A percentile compares a stretch with the other conserved stretches of the same genome.
Conservation (phyloP, 352 stramenopile genomes). For the Thalassiosira delicatula region DNA sequence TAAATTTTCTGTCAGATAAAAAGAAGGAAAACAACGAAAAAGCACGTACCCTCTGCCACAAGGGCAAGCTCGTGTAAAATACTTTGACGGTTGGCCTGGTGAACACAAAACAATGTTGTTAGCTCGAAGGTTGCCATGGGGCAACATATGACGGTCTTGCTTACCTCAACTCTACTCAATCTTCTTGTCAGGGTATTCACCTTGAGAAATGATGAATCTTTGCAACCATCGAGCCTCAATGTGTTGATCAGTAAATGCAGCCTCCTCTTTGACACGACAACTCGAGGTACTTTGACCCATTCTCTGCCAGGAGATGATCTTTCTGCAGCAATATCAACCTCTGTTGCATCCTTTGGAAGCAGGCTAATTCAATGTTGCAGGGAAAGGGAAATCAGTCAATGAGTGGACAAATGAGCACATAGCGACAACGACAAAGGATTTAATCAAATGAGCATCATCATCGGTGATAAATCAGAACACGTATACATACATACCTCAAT, state of each 20-base stretch:
- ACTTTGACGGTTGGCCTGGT: slow-evolving; percentile 69
- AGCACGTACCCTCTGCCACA: slow-evolving; percentile 67
- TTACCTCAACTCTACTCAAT: slow-evolving; percentile 77
- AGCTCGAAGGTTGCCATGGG: neutral
- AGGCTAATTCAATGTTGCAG: slow-evolving; percentile 60
- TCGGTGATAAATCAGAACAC: neutral
- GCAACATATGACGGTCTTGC: neutral
- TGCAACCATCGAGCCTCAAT: slow-evolving; percentile 79
- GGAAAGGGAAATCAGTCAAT: neutral
- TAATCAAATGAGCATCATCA: no score
- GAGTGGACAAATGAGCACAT: neutral
- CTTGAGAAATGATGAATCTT: slow-evolving; percentile 81
- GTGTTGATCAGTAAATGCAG: slow-evolving; percentile 81
- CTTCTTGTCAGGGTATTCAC: slow-evolving; percentile 79
- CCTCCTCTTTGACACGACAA: slow-evolving; percentile 73
- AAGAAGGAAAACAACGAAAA: neutral
- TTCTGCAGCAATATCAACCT: slow-evolving; percentile 67
- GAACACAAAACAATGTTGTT: neutral
- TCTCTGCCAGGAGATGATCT: slow-evolving; percentile 68
- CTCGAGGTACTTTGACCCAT: slow-evolving; percentile 78
- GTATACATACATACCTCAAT: slow-evolving; percentile 15
- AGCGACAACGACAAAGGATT: no score
- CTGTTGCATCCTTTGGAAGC: slow-evolving; percentile 79
- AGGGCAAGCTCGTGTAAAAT: slow-evolving; percentile 80
- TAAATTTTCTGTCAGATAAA: neutral